Percentiles rank a stretch among this genome's conserved stretches.
Conservation (phyloP, 805 yeast genomes). For the Kazachstania kunashirensis region DNA sequence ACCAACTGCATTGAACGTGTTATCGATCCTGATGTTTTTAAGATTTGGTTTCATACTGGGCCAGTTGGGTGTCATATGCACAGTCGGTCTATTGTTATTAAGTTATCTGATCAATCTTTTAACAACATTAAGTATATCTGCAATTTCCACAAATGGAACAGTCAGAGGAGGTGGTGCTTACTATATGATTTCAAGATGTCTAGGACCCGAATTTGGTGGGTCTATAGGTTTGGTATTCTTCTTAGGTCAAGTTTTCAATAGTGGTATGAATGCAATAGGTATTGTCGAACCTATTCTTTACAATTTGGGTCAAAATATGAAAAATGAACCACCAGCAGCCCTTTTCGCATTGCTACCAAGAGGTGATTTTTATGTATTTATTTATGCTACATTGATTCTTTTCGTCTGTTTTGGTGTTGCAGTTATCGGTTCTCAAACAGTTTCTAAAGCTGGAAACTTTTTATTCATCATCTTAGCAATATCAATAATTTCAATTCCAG, state of each 20-base stretch:
- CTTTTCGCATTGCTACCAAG: slow-evolving; percentile 53
- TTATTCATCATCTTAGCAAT: slow-evolving; percentile 56
- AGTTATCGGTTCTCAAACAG: slow-evolving; percentile 68
- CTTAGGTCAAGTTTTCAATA: slow-evolving; percentile 85
- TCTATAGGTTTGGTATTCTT: slow-evolving; percentile 92
- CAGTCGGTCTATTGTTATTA: slow-evolving; percentile 53
- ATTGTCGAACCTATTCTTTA: slow-evolving; percentile 81
- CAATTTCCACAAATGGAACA: slow-evolving; percentile 95
- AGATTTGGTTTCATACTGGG: slow-evolving; percentile 94
- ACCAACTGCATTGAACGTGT: slow-evolving; percentile 86
- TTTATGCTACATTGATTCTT: slow-evolving; percentile 62
- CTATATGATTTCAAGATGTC: slow-evolving; percentile 87
- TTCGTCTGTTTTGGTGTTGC: slow-evolving; percentile 68
- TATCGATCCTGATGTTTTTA: slow-evolving; percentile 88
- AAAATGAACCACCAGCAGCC: slow-evolving; percentile 23
- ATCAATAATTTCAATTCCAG: slow-evolving; percentile 74
- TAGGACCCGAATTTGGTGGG: slow-evolving; percentile 98
- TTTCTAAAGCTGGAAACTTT: slow-evolving; percentile 72
- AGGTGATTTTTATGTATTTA: slow-evolving; percentile 56
- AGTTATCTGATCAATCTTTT: slow-evolving; percentile 74
- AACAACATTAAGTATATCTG: slow-evolving; percentile 84
- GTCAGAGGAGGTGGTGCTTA: slow-evolving; percentile 98
- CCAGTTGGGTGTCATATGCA: slow-evolving; percentile 82
- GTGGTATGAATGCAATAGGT: slow-evolving; percentile 92
- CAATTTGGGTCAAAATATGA: slow-evolving; percentile 49